Evolutionary conservation across 495 filamentous ascomycete genomes (phyloP).

Genomic region (Podospora sp.): DNA sequence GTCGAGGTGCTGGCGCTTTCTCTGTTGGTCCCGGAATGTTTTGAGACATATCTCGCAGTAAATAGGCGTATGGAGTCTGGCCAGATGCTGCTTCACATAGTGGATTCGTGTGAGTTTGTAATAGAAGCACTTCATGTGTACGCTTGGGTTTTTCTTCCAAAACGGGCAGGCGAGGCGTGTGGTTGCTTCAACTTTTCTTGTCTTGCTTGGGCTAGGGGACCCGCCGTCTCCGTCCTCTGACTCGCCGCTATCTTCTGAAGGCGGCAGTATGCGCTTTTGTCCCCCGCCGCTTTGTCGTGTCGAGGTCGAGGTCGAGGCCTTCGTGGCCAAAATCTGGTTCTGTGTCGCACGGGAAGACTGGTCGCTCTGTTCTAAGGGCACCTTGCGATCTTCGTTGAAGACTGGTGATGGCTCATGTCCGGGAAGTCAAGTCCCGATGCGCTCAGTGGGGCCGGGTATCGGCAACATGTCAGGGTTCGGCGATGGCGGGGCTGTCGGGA

Average conservation of each 20-base stretch:
- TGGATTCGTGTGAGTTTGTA: neutral
- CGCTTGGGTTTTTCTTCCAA: constrained; percentile 4
- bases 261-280: neutral
- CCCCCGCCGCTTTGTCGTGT: neutral
- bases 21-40: neutral
- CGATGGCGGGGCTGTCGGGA: neutral
- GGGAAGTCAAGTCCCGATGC: neutral
- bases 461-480: neutral
- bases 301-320: neutral
- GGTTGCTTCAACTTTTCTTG: neutral
- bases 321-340: no score
- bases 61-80: neutral
- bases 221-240: neutral
- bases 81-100: constrained; percentile 10
- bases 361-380: neutral
- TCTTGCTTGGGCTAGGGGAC: neutral
- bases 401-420: neutral
- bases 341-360: neutral
- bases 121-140: neutral
- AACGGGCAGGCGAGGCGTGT: constrained; percentile 3
- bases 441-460: neutral
- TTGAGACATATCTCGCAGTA: constrained; percentile 11
- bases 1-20: neutral
- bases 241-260: neutral
- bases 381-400: neutral